phyloP scores from a whole-genome alignment of 164 flowering plant species.

The Buxus sempervirens region DNA sequence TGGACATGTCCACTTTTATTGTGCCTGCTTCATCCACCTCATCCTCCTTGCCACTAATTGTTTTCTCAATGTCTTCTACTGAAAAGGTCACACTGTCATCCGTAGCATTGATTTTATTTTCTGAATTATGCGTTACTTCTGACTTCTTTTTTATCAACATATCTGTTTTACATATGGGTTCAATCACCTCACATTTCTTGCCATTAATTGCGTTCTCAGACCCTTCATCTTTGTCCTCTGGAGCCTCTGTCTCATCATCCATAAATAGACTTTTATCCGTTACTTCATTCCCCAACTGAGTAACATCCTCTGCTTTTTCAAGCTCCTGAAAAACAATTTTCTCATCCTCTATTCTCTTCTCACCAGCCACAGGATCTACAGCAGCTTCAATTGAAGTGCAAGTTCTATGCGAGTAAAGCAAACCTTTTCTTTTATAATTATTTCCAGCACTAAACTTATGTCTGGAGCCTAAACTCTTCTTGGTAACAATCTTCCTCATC shows the following conservation, averaged over 20 bases:
- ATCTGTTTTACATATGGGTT: constrained; percentile 8
- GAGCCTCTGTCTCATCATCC: constrained; percentile 50
- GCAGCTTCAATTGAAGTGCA: constrained; percentile 17
- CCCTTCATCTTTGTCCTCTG: constrained; percentile 32
- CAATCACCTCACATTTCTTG: constrained; percentile 17
- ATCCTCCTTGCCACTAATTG: constrained; percentile 6
- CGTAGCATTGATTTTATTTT: not conserved
- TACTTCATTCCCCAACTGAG: constrained; percentile 9
- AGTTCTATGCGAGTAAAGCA: constrained; percentile 24
- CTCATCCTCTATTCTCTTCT: constrained; percentile 12
- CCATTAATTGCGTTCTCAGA: constrained; percentile 10
- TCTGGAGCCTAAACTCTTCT: constrained; percentile 45
- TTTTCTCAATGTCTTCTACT: not conserved
- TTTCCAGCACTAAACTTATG: constrained; percentile 25
- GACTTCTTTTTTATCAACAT: constrained; percentile 6
- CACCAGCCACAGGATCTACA: constrained; percentile 7
- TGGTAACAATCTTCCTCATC: constrained; percentile 35
- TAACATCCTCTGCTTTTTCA: constrained; percentile 2
- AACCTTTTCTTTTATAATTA: constrained; percentile 32
- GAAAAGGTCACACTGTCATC: constrained; percentile 6
- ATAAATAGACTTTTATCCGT: constrained; percentile 8
- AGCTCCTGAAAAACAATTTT: constrained; percentile 10
- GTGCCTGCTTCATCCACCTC: constrained; percentile 15
- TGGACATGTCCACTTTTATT: constrained; percentile 11
- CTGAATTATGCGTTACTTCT: constrained; percentile 2